Base-by-base conservation (phyloP, 345 rosid species). In the Brassica nigra region DNA sequence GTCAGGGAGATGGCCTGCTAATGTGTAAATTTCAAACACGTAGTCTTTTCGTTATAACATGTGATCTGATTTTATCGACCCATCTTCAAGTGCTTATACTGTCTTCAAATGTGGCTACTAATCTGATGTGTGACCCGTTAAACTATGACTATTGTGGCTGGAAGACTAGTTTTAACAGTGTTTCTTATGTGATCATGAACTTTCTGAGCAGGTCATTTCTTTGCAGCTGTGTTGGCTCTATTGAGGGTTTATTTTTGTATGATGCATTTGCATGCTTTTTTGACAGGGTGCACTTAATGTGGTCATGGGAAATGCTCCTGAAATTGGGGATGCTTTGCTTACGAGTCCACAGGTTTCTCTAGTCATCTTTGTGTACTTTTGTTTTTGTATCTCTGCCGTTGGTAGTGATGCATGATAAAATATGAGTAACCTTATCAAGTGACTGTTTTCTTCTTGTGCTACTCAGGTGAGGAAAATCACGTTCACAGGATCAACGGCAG, bases 401-500 rank as follows among this genome's bases (percentile, higher is more conserved):
- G 5, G 71, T 54, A 28, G 75, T 63, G 79, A 80, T 54, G 20
- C 18, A 15, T 74, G 44, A 62, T 54, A 15, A 52, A 14, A 14
- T 4, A 14, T 59, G 74, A 33, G 75, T 33, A 49, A 52, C 61
- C 78, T 62, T 74, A 68, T 68, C 59, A 62, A 68, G 36, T 57
- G 37, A 33, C 61, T 71, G 9, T 66, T 76, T 62, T 71, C 78
- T 33, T 63, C 57, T 64, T 23, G 54, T 74, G 77, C 68, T 78
- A 62, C 76, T 76, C 85, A 95, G 99, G 97, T 95, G 59, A 91
- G 96, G 70, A 89, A 90, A 85, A 93, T 93, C 75, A 93, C 98
- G 6, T 95, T 95, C 84, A 91, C 99, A 4, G 99, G 98, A 62
- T 95, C 98, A 71, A 93, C 99, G 28, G 93, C 97, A 58, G 98